Conservation (phyloP, 2,329 filamentous ascomycete species). For the Penicillium sp. region DNA sequence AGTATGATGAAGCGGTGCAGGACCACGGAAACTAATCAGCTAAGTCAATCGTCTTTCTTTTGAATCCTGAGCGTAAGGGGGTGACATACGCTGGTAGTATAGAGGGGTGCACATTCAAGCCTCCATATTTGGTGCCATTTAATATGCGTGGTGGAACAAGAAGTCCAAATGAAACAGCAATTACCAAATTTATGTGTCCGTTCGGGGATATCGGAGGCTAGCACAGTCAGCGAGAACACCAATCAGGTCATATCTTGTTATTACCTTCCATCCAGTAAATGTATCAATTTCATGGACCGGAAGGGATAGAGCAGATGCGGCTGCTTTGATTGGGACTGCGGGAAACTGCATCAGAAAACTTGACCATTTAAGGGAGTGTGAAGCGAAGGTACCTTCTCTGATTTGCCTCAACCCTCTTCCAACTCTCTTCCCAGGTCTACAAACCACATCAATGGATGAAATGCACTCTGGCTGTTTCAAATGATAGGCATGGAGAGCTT, state of each 20-base stretch:
- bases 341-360: slow-evolving; percentile 13
- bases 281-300: slow-evolving; percentile 73
- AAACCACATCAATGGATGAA: slow-evolving; percentile 79
- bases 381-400: slow-evolving; percentile 56
- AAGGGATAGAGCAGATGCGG: slow-evolving; percentile 64
- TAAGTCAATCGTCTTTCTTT: background rate
- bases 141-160: slow-evolving; percentile 80
- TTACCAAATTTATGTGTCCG: slow-evolving; percentile 67
- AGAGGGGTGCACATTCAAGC: slow-evolving; percentile 91
- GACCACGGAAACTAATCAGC: slow-evolving; percentile 66
- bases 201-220: slow-evolving; percentile 55
- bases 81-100: slow-evolving; percentile 71
- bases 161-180: slow-evolving; percentile 92
- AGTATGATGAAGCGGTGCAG: slow-evolving; percentile 84
- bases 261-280: slow-evolving; percentile 76
- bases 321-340: slow-evolving; percentile 69
- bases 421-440: slow-evolving; percentile 72
- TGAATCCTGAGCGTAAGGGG: background rate
- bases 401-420: slow-evolving; percentile 72
- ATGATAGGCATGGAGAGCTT: slow-evolving; percentile 65
- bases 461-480: slow-evolving; percentile 55
- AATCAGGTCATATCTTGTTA: slow-evolving; percentile 24
- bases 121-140: slow-evolving; percentile 69
- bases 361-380: background rate
- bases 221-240: slow-evolving; percentile 19